Conservation (phyloP, 768 basidiomycete genomes). For the Podaxis sp. region DNA sequence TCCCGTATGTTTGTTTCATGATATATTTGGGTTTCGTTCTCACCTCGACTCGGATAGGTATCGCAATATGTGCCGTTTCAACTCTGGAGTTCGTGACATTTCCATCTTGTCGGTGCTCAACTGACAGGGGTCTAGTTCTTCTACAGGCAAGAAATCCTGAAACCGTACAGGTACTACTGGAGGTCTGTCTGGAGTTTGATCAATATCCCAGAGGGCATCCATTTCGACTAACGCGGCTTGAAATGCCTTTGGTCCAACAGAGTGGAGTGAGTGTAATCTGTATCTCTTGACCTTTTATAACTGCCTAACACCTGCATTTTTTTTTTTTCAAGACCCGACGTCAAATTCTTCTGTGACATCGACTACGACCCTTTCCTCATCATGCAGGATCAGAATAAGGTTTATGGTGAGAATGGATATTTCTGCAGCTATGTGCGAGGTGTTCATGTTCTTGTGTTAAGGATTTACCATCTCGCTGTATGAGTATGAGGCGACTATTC, state of each 20-base stretch:
- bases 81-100: conserved; percentile 73
- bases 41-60: conserved; percentile 40
- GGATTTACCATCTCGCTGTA: conserved; percentile 82
- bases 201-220: neutral
- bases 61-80: conserved; percentile 97
- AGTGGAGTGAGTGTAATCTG: conserved; percentile 39
- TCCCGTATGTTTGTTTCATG: conserved; percentile 52
- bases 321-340: conserved; percentile 56
- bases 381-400: conserved; percentile 84
- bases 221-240: neutral
- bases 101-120: neutral
- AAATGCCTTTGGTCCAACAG: conserved; percentile 21
- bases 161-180: conserved; percentile 88
- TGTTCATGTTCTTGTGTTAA: conserved; percentile 26
- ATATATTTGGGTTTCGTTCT: neutral
- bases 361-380: conserved; percentile 85
- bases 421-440: neutral
- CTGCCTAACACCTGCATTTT: conserved; percentile 3
- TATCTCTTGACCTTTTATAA: neutral
- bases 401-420: conserved; percentile 58
- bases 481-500: conserved; percentile 85
- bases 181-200: conserved; percentile 28
- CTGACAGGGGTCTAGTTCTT: conserved; percentile 58
- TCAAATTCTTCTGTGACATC: conserved; percentile 86
- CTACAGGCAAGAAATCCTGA: conserved; percentile 78